Percentiles rank a stretch among this genome's conserved stretches.
Evolutionary conservation across 495 filamentous ascomycete genomes (phyloP).

Genomic region (Lasiosphaeriaceae sp.): DNA sequence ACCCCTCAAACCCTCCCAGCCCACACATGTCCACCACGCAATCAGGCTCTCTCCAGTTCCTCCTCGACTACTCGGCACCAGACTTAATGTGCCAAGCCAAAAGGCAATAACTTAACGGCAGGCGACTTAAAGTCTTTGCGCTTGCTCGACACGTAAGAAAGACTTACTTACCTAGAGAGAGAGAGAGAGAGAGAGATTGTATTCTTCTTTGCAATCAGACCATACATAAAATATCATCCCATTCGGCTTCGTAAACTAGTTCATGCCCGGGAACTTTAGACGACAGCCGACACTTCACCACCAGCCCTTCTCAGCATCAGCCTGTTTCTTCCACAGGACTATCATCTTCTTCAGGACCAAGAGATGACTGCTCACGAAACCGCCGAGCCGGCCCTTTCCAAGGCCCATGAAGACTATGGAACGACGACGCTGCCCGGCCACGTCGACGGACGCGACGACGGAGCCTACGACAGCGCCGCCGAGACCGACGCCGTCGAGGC

Average conservation of each 20-base stretch:
- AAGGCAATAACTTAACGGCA: conserved; percentile 35
- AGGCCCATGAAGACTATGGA: conserved; percentile 17
- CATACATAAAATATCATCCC: conserved; percentile 1
- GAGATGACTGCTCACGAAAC: conserved; percentile 9
- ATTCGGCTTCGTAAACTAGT: neutral
- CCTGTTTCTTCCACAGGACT: neutral
- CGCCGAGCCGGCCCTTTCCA: conserved; percentile 5
- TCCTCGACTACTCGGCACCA: conserved; percentile 22
- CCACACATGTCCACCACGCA: conserved; percentile 20
- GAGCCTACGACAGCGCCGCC: conserved; percentile 15
- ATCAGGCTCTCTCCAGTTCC: conserved; percentile 13
- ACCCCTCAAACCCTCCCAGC: neutral
- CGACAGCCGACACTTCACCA: neutral
- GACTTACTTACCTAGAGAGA: conserved; percentile 35
- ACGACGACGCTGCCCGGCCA: conserved; percentile 4
- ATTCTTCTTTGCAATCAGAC: neutral
- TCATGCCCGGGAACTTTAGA: neutral
- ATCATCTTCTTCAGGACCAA: neutral
- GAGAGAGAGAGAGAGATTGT: conserved; percentile 2
- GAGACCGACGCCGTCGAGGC: conserved; percentile 29
- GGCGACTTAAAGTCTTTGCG: conserved; percentile 62
- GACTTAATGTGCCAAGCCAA: conserved; percentile 28
- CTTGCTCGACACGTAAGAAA: conserved; percentile 53
- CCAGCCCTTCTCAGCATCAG: neutral
- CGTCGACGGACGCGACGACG: conserved; percentile 5